Conservation (phyloP, 2,329 filamentous ascomycete genomes). For the Whalleya microplaca region DNA sequence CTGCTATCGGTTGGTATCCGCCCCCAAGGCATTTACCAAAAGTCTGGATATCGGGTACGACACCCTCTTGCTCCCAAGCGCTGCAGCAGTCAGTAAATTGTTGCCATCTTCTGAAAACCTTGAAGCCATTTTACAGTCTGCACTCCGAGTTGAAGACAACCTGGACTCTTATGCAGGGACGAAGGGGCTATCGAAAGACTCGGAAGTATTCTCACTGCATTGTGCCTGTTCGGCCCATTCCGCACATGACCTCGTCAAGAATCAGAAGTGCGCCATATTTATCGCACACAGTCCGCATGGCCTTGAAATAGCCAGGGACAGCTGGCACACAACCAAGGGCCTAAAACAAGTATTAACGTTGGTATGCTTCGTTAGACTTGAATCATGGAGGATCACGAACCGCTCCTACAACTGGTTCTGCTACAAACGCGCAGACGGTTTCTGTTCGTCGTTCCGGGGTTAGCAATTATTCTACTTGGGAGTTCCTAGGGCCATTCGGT, state of each 20-base stretch:
- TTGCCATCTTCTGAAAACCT: constrained; percentile 3
- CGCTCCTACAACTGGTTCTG: constrained; percentile 74
- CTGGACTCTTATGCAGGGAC: too few species aligned
- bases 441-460: constrained; percentile 32
- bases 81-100: not conserved
- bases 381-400: constrained; percentile 52
- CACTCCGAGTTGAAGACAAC: too few species aligned
- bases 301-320: constrained; percentile 69
- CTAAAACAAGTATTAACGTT: constrained; percentile 14
- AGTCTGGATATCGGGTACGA: constrained; percentile 67
- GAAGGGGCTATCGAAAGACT: not conserved
- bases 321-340: constrained; percentile 68
- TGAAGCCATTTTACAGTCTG: too few species aligned
- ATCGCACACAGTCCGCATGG: constrained; percentile 70
- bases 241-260: constrained; percentile 78
- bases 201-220: constrained; percentile 44
- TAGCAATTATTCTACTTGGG: not conserved
- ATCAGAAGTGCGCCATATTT: constrained; percentile 75
- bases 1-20: constrained; percentile 66
- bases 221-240: constrained; percentile 61
- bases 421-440: constrained; percentile 72
- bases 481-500: not conserved
- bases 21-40: constrained; percentile 69
- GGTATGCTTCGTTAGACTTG: not conserved
- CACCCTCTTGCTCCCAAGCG: constrained; percentile 62